A percentile compares a stretch with the other conserved stretches of the same genome.
Conservation (phyloP, 495 filamentous ascomycete species). For the Aspergillus bertholletiae region DNA sequence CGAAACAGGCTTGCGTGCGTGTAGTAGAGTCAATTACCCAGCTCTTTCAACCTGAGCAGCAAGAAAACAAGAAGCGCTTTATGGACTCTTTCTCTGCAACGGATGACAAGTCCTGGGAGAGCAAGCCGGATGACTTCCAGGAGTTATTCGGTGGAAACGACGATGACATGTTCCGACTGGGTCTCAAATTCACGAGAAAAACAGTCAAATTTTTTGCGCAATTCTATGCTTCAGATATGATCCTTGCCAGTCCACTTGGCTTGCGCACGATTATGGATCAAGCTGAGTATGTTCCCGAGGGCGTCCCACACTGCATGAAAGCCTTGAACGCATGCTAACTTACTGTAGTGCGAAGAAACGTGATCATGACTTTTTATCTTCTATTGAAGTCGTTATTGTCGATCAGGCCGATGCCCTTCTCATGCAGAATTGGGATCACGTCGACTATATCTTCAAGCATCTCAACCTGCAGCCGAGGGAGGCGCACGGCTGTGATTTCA, state of each 20-base stretch:
- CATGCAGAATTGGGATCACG: slow-evolving; percentile 99
- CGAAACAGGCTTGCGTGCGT: slow-evolving; percentile 75
- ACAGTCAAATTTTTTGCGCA: slow-evolving; percentile 91
- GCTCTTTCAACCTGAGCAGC: slow-evolving; percentile 77
- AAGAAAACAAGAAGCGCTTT: slow-evolving; percentile 94
- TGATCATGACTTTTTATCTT: slow-evolving; percentile 89
- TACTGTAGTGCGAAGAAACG: slow-evolving; percentile 59
- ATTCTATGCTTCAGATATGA: slow-evolving; percentile 95
- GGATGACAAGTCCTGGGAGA: slow-evolving; percentile 58
- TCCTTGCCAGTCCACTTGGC: slow-evolving; percentile 84
- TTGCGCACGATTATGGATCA: slow-evolving; percentile 85
- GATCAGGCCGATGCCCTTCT: slow-evolving; percentile 91
- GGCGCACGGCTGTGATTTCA: slow-evolving; percentile 91
- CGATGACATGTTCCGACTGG: slow-evolving; percentile 92
- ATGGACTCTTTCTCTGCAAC: slow-evolving; percentile 69
- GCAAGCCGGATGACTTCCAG: slow-evolving; percentile 82
- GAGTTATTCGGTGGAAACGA: slow-evolving; percentile 93
- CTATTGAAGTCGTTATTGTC: slow-evolving; percentile 82
- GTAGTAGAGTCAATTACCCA: slow-evolving; percentile 69
- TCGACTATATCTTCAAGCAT: slow-evolving; percentile 85
- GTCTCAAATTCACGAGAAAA: slow-evolving; percentile 92
- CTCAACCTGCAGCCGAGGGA: slow-evolving; percentile 88
- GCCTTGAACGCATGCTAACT: slow-evolving; percentile 9
- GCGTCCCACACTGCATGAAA: slow-evolving; percentile 5
- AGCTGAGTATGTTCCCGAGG: slow-evolving; percentile 54